Evolutionary conservation across 345 rosid species (phyloP).

Genomic region (Excoecaria agallocha): DNA sequence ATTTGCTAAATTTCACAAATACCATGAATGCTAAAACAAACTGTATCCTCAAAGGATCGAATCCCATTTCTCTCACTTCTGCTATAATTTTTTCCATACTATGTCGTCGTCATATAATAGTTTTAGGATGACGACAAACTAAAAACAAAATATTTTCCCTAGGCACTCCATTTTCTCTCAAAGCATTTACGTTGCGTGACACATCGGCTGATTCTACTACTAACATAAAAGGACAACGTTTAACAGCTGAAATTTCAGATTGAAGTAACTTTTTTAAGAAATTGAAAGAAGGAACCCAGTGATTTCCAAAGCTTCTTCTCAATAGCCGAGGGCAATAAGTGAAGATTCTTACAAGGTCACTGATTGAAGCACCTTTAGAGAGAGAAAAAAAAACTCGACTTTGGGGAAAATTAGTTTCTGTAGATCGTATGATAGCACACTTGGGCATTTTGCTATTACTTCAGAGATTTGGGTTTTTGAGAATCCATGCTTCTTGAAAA

Average conservation of each 20-base stretch:
- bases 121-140: no score
- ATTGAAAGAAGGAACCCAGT: slow-evolving; percentile 13
- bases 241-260: neutral
- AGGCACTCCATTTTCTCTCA: no score
- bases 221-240: no score
- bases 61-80: no score
- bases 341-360: slow-evolving; percentile 8
- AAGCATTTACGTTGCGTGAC: no score
- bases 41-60: no score
- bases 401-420: slow-evolving; percentile 32
- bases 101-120: no score
- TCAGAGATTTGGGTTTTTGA: slow-evolving; percentile 22
- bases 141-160: no score
- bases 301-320: slow-evolving; percentile 14
- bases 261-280: slow-evolving; percentile 7
- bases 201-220: no score
- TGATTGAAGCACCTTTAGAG: slow-evolving; percentile 17
- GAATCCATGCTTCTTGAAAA: slow-evolving; percentile 29
- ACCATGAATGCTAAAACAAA: no score
- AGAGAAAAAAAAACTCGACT: slow-evolving; percentile 28
- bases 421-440: slow-evolving; percentile 6
- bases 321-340: neutral
- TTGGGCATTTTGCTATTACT: slow-evolving; percentile 13
- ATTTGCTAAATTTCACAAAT: no score
- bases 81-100: no score